Base-by-base conservation (phyloP, 768 basidiomycete genomes). In the Clathrus columnatus region DNA sequence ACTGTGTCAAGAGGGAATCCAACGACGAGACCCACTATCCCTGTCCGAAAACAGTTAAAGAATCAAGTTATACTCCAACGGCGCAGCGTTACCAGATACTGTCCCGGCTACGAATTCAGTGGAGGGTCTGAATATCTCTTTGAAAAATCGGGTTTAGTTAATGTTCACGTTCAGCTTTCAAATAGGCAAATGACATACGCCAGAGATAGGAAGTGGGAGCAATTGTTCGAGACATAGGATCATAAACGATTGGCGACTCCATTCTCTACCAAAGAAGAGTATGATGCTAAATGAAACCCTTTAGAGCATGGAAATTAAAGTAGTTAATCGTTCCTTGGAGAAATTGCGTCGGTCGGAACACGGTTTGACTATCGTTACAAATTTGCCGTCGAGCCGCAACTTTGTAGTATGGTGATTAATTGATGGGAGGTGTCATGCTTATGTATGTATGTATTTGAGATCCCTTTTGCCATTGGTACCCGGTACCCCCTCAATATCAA, bases 1-100 rank as follows among this genome's bases (percentile, higher is more conserved):
- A 91, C 88, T 21, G 84, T 90, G 64, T 91, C 89, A 50, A 90
- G 84, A 0, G 88, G 89, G 62, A 85, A 86, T 16, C 87, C 87
- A 2, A 85, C 80, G 4, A 84, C 66, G 3, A 91, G 72, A 24
- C 83, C 77, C 0, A 81, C 77, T 47, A 83, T 79, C 7, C 87
- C 87, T 66, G 46, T 23, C 14, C 58, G 18, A 16, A 57, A 30
- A 44, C 24, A 11, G 36, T 36, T 8, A 36, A 14, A 36, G 4
- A 8, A 14, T 36, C n/a, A 2, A 36, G 48, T 60, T 28, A 8
- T 28, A 21, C 4, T n/a, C 1, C 10, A 17, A 17, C 29, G 18
- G 7, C 41, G 30, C 61, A 18, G n/a, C 36, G 14, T n/a, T 36
- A 36, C 36, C 36, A n/a, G 36, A 36, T 36, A 36, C 7, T 5